phyloP scores from a whole-genome alignment of 345 rosid genomes.

The Draba incana region DNA sequence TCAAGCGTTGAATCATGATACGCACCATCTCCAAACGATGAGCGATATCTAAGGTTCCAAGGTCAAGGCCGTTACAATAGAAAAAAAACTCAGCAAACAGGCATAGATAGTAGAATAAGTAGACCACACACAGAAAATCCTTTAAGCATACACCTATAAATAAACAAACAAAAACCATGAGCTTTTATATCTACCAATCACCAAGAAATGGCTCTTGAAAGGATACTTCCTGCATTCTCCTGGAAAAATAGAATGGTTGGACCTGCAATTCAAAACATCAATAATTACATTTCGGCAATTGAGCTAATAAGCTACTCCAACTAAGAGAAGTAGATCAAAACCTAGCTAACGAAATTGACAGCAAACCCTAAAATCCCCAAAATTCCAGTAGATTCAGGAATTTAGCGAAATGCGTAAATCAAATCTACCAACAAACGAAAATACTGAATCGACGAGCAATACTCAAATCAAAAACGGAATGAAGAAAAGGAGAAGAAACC shows the following conservation, averaged over 20 bases:
- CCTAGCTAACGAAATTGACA: conserved; percentile 16
- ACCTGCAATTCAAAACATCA: conserved; percentile 65
- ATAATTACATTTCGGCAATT: conserved; percentile 3
- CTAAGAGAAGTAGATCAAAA: conserved; percentile 9
- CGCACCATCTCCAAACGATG: conserved; percentile 97
- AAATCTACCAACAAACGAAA: conserved; percentile 1
- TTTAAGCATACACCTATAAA: background rate
- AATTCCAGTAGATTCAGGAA: conserved; percentile 3
- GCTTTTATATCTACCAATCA: background rate
- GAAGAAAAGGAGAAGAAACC: conserved; percentile 46
- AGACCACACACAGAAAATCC: conserved; percentile 17
- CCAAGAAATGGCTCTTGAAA: conserved; percentile 34
- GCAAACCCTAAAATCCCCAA: conserved; percentile 25
- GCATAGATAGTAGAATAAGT: conserved; percentile 9
- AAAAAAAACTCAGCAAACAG: conserved; percentile 8
- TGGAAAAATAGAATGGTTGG: conserved; percentile 96
- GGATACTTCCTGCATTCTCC: conserved; percentile 99
- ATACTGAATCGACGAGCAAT: conserved; percentile 11
- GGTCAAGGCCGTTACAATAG: conserved; percentile 53
- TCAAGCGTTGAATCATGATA: conserved; percentile 82
- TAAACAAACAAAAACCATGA: conserved; percentile 3
- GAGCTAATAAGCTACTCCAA: conserved; percentile 10
- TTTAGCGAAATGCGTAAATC: conserved; percentile 35
- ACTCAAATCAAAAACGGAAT: background rate
- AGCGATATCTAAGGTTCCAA: conserved; percentile 74